phyloP scores from a whole-genome alignment of 257 asterid species.

The Solanum ossicruentum region DNA sequence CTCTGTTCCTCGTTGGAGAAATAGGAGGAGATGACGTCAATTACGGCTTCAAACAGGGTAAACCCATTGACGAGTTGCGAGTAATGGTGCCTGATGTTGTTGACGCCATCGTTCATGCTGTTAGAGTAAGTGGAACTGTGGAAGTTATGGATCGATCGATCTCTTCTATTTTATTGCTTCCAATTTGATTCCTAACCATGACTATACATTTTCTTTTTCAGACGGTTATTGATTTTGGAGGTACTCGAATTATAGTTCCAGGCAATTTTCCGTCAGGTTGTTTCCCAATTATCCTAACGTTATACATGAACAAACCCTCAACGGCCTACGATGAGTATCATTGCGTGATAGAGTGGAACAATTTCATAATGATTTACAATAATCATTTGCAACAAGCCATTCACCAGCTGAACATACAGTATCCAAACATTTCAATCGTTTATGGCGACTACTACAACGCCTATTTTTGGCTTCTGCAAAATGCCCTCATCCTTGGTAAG shows the following conservation, averaged over 20 bases:
- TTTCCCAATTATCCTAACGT: slow-evolving; percentile 2
- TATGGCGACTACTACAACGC: slow-evolving; percentile 11
- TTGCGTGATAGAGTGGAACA: slow-evolving; percentile 7
- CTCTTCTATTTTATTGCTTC: background rate
- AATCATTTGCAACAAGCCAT: slow-evolving; percentile 2
- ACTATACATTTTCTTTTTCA: too few relatives aligned
- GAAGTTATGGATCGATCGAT: too few relatives aligned
- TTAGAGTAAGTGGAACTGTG: background rate
- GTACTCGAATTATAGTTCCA: background rate
- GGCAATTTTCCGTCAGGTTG: slow-evolving; percentile 14
- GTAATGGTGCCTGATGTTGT: slow-evolving; percentile 3
- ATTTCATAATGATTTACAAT: background rate
- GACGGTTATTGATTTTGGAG: slow-evolving; percentile 4
- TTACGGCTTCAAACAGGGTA: slow-evolving; percentile 5
- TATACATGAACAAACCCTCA: background rate
- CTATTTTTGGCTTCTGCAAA: background rate
- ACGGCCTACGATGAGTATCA: background rate
- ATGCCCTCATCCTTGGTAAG: background rate
- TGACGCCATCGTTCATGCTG: background rate
- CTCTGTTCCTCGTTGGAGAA: slow-evolving; percentile 9
- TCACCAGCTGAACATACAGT: background rate
- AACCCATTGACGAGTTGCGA: background rate
- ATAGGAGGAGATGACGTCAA: slow-evolving; percentile 7
- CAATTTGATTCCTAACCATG: too few relatives aligned
- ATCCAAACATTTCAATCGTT: background rate